A percentile compares a stretch with the other conserved stretches of the same genome.
Conservation (phyloP, 2,329 filamentous ascomycete species). For the Aureobasidium subglaciale region DNA sequence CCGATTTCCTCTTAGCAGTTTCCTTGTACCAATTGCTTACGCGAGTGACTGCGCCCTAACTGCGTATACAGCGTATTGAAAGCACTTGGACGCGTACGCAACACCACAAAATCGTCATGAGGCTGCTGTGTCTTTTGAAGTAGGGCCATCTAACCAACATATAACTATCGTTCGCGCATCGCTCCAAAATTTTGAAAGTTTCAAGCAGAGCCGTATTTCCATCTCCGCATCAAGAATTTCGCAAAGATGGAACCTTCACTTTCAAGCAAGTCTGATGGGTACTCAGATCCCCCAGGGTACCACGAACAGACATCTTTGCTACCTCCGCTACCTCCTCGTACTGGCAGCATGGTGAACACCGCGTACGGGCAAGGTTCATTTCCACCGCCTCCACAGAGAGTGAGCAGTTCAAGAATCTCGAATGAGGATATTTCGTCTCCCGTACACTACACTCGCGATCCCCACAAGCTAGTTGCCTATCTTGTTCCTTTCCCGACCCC, state of each 20-base stretch:
- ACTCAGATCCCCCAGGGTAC: background rate
- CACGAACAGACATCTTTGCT: background rate
- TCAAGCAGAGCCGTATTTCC: too few relatives aligned
- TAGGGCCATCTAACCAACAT: too few relatives aligned
- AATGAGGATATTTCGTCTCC: conserved; percentile 26
- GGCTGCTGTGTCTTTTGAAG: too few relatives aligned
- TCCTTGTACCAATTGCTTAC: too few relatives aligned
- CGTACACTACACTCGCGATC: conserved; percentile 35
- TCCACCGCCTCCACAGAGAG: background rate
- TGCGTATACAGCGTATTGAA: too few relatives aligned
- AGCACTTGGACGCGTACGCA: too few relatives aligned
- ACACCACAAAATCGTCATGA: too few relatives aligned
- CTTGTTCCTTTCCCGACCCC: conserved; percentile 40
- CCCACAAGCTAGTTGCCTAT: conserved; percentile 37
- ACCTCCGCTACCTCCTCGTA: conserved; percentile 1
- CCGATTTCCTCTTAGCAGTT: too few relatives aligned
- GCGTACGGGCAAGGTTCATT: background rate
- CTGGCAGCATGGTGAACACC: background rate
- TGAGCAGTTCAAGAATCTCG: background rate
- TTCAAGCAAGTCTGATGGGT: background rate
- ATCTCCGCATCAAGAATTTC: background rate
- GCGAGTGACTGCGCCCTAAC: too few relatives aligned
- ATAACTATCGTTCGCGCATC: background rate
- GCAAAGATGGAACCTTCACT: background rate
- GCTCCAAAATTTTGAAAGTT: too few relatives aligned